These are phyloP conservation scores for Purshia tridentata DNA, from an alignment of 306 rosid species.

Conservation along the genomic window DNA sequence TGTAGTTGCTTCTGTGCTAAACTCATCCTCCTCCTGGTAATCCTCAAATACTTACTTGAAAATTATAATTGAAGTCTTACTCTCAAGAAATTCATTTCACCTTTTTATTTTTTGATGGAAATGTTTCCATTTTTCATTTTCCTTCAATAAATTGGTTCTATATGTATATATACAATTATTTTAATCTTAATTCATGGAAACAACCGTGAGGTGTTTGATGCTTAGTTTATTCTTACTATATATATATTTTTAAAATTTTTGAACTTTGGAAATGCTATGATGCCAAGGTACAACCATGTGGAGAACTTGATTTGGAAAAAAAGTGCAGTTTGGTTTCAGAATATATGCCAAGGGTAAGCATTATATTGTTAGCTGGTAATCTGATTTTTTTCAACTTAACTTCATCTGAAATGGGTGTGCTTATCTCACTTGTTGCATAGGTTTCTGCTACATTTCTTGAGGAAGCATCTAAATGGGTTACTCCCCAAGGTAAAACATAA, in stretches of 20 bases:
- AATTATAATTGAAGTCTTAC: background rate
- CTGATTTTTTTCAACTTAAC: conserved; percentile 2
- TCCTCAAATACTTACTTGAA: background rate
- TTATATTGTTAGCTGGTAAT: background rate
- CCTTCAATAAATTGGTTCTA: background rate
- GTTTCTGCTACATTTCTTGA: conserved; percentile 61
- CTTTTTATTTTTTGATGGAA: background rate
- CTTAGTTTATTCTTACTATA: background rate
- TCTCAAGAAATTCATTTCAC: background rate
- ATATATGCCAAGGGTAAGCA: conserved; percentile 49
- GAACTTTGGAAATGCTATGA: conserved; percentile 13
- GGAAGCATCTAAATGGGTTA: conserved; percentile 44
- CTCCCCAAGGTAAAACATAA: conserved; percentile 27
- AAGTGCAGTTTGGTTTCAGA: conserved; percentile 60
- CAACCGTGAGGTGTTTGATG: background rate
- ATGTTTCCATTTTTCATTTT: background rate
- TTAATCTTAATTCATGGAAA: too few species aligned
- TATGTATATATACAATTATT: too few species aligned
- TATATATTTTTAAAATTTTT: background rate
- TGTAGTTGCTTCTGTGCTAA: conserved; percentile 54
- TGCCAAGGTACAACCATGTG: conserved; percentile 60
- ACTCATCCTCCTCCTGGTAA: conserved; percentile 53
- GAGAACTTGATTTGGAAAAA: conserved; percentile 46
- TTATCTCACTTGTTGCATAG: conserved; percentile 33
- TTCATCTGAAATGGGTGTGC: background rate